A percentile compares a stretch with the other conserved stretches of the same genome.
These are phyloP conservation scores for Penicillium sp. DNA, from an alignment of 2,329 filamentous ascomycete species.

Conservation along the genomic window DNA sequence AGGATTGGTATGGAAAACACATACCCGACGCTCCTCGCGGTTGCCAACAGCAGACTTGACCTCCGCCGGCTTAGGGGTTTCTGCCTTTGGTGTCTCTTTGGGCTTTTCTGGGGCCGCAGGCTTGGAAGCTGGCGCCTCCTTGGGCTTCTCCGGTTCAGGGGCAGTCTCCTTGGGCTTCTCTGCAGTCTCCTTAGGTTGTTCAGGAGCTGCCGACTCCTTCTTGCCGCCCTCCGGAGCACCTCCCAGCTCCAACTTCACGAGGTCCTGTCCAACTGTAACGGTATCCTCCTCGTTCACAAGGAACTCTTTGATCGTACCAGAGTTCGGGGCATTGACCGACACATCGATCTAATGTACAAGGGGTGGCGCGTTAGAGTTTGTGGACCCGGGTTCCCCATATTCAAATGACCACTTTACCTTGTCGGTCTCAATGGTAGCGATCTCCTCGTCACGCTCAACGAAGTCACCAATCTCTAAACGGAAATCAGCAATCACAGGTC, in stretches of 20 bases:
- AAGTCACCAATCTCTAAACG: slow-evolving; percentile 75
- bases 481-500: slow-evolving; percentile 17
- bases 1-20: slow-evolving; percentile 35
- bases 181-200: slow-evolving; percentile 59
- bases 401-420: slow-evolving; percentile 60
- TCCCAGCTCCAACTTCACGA: slow-evolving; percentile 81
- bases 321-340: slow-evolving; percentile 87
- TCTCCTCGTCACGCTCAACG: slow-evolving; percentile 94
- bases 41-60: slow-evolving; percentile 56
- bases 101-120: slow-evolving; percentile 33
- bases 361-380: slow-evolving; percentile 10
- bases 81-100: slow-evolving; percentile 31
- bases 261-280: slow-evolving; percentile 87
- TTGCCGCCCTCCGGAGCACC: slow-evolving; percentile 56
- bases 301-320: slow-evolving; percentile 88
- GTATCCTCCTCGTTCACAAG: slow-evolving; percentile 92
- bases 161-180: slow-evolving; percentile 55
- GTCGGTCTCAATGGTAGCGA: slow-evolving; percentile 98
- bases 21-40: slow-evolving; percentile 83
- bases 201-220: slow-evolving; percentile 53
- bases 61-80: slow-evolving; percentile 16
- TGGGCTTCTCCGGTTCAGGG: slow-evolving; percentile 29
- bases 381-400: background rate
- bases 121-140: slow-evolving; percentile 35
- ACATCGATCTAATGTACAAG: slow-evolving; percentile 73